phyloP scores from a whole-genome alignment of 1,284 basidiomycete genomes.

The Ustilago tritici region DNA sequence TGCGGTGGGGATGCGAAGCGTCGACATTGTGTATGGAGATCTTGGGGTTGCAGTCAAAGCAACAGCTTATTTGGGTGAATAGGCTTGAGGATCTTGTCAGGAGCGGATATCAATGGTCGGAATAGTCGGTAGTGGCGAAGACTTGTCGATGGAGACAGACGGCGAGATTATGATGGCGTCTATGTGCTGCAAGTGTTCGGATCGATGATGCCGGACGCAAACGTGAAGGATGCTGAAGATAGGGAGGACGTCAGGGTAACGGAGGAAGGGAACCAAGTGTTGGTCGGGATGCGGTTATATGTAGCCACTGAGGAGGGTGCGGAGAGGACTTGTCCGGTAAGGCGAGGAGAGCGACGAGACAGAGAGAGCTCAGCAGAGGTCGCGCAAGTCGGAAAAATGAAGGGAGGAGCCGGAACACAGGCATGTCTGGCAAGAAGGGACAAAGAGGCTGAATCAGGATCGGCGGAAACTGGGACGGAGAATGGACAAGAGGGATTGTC shows the following conservation, averaged over 20 bases:
- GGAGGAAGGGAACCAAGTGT: background rate
- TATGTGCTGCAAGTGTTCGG: background rate
- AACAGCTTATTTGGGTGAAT: background rate
- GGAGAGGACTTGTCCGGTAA: background rate
- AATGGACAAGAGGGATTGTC: slow-evolving; percentile 4
- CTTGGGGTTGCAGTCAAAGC: background rate
- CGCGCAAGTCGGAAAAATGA: slow-evolving; percentile 10
- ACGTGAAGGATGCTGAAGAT: background rate
- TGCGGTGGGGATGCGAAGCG: slow-evolving; percentile 30
- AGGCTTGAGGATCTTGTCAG: too few relatives aligned
- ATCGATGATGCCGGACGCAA: slow-evolving; percentile 3
- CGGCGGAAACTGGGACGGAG: slow-evolving; percentile 23
- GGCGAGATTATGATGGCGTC: background rate
- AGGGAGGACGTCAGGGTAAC: background rate
- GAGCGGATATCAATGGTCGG: background rate
- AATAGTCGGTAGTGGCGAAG: background rate
- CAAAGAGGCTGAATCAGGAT: slow-evolving; percentile 20
- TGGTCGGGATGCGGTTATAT: slow-evolving; percentile 12
- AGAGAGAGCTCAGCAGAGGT: slow-evolving; percentile 4
- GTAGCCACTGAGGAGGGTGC: background rate
- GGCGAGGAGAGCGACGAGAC: slow-evolving; percentile 4
- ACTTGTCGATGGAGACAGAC: background rate
- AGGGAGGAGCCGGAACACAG: slow-evolving; percentile 29
- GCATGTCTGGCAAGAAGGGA: background rate
- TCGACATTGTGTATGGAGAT: slow-evolving; percentile 15